These are phyloP conservation scores for Cladosporium halotolerans DNA, from an alignment of 2,329 filamentous ascomycete species.

Conservation along the genomic window DNA sequence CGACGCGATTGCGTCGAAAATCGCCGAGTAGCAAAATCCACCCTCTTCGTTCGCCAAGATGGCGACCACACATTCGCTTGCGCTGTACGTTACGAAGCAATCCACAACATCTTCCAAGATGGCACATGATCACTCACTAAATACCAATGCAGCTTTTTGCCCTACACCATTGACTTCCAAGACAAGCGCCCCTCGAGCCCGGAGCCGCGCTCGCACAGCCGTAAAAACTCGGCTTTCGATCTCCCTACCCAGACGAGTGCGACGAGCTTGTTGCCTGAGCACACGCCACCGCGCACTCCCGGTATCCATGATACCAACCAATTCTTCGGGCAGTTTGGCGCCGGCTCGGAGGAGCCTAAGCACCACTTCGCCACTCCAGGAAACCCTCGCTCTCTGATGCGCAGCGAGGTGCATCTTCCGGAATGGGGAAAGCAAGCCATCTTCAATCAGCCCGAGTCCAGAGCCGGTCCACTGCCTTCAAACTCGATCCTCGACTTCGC, in stretches of 20 bases:
- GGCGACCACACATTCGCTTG: slow-evolving; percentile 26
- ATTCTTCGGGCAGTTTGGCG: slow-evolving; percentile 39
- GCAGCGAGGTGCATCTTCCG: slow-evolving; percentile 67
- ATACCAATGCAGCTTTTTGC: slow-evolving; percentile 62
- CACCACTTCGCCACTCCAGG: slow-evolving; percentile 46
- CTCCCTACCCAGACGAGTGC: slow-evolving; percentile 24
- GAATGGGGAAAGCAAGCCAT: slow-evolving; percentile 63
- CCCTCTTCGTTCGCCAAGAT: slow-evolving; percentile 11
- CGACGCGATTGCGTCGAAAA: neutral
- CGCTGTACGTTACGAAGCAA: slow-evolving; percentile 27
- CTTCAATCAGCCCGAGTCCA: slow-evolving; percentile 71
- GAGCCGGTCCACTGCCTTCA: slow-evolving; percentile 67
- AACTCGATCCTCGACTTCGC: slow-evolving; percentile 67
- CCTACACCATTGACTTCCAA: slow-evolving; percentile 81
- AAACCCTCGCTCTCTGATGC: slow-evolving; percentile 51
- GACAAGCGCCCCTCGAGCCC: slow-evolving; percentile 41
- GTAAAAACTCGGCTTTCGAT: slow-evolving; percentile 42
- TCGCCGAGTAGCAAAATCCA: neutral
- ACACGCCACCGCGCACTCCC: slow-evolving; percentile 39
- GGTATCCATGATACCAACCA: slow-evolving; percentile 33
- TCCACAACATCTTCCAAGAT: neutral
- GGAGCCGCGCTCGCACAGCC: slow-evolving; percentile 30
- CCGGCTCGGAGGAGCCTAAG: slow-evolving; percentile 38
- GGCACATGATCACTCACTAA: neutral
- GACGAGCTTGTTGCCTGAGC: slow-evolving; percentile 35